phyloP scores from a whole-genome alignment of 2,329 filamentous ascomycete species.

The Pyrenochaeta sp. region DNA sequence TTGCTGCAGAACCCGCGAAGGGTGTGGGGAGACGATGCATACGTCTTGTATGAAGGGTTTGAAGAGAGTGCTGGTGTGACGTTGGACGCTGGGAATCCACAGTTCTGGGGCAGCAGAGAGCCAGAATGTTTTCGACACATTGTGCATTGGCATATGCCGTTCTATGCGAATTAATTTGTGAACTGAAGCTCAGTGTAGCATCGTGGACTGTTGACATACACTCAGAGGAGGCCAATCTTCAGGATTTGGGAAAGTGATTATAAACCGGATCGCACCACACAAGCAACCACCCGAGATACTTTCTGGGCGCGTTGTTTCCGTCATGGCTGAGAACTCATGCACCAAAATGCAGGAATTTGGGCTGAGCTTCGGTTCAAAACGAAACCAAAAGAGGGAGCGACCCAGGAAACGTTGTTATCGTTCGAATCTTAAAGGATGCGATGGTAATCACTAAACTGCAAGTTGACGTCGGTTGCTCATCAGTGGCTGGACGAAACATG shows the following conservation, averaged over 20 bases:
- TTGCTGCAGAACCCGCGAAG: constrained; percentile 32
- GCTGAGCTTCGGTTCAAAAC: background rate
- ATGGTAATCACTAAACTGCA: background rate
- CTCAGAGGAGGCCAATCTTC: constrained; percentile 29
- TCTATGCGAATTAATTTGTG: constrained; percentile 13
- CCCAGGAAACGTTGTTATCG: too few relatives aligned
- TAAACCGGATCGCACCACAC: constrained; percentile 33
- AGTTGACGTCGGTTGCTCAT: background rate
- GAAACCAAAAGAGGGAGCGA: background rate
- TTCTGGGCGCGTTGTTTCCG: constrained; percentile 12
- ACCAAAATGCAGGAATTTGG: background rate
- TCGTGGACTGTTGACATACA: constrained; percentile 11
- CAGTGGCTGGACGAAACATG: too few relatives aligned
- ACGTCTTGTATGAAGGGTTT: constrained; percentile 28
- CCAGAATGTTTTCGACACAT: constrained; percentile 38
- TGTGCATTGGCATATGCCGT: constrained; percentile 38
- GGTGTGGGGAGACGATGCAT: constrained; percentile 19
- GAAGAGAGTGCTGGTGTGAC: constrained; percentile 20
- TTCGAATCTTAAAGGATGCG: too few relatives aligned
- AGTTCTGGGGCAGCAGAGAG: constrained; percentile 30
- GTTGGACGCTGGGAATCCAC: constrained; percentile 18
- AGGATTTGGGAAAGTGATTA: constrained; percentile 23
- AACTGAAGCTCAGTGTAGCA: background rate
- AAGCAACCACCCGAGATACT: constrained; percentile 32
- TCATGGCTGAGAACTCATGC: background rate